A percentile compares a stretch with the other conserved stretches of the same genome.
Conservation (phyloP, 2,329 filamentous ascomycete species). For the Coniosporium tulheliwenetii region DNA sequence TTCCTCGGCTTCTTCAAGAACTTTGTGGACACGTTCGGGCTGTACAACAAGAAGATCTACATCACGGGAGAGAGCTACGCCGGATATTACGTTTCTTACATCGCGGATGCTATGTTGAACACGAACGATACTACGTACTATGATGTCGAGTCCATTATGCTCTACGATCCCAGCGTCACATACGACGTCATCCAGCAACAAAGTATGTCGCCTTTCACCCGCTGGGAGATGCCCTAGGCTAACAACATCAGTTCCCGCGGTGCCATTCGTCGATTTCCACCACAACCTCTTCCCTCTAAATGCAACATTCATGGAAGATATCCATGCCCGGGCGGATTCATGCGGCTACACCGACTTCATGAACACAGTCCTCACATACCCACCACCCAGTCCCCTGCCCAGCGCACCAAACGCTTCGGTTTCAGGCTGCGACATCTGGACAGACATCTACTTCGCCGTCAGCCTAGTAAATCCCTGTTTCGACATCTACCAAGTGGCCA, state of each 20-base stretch:
- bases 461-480: slow-evolving; percentile 58
- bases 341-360: slow-evolving; percentile 51
- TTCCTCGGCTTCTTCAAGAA: slow-evolving; percentile 70
- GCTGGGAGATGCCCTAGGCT: slow-evolving; percentile 19
- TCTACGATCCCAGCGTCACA: slow-evolving; percentile 56
- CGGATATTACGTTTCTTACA: slow-evolving; percentile 48
- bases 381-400: slow-evolving; percentile 47
- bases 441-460: slow-evolving; percentile 38
- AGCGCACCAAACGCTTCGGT: slow-evolving; percentile 27
- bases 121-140: slow-evolving; percentile 50
- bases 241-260: slow-evolving; percentile 28
- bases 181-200: slow-evolving; percentile 34
- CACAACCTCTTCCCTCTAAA: slow-evolving; percentile 47
- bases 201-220: slow-evolving; percentile 15
- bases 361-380: slow-evolving; percentile 49
- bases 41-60: slow-evolving; percentile 45
- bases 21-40: slow-evolving; percentile 52
- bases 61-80: slow-evolving; percentile 39
- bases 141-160: slow-evolving; percentile 51
- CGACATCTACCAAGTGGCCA: slow-evolving; percentile 58
- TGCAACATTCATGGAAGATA: slow-evolving; percentile 35
- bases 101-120: slow-evolving; percentile 57
- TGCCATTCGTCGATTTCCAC: slow-evolving; percentile 47
- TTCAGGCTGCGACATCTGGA: slow-evolving; percentile 29
- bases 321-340: slow-evolving; percentile 35